Conservation (phyloP, 169 alveolate species). For the Eimeria maxima region DNA sequence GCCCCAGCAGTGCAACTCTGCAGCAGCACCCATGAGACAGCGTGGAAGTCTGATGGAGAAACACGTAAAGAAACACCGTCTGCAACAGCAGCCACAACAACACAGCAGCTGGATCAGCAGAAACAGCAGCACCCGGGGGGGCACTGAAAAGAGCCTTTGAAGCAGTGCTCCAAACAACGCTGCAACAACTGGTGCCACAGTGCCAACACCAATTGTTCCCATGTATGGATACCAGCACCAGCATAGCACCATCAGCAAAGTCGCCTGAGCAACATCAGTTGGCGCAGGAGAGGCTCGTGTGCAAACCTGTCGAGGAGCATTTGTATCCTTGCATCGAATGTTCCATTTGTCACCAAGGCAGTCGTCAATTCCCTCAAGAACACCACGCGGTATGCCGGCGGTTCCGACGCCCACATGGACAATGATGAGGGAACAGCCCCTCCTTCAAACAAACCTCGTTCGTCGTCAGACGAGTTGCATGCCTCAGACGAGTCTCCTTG, state of each 20-base stretch:
- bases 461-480: not conserved
- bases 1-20: not conserved
- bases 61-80: not conserved
- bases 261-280: not conserved
- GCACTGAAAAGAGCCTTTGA: not conserved
- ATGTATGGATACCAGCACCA: not conserved
- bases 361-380: slow-evolving; percentile 70
- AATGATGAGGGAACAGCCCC: not conserved
- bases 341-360: slow-evolving; percentile 74
- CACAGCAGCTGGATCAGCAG: not conserved
- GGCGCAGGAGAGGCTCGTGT: not conserved
- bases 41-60: not conserved
- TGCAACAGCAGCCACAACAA: slow-evolving; percentile 7
- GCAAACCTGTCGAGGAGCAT: slow-evolving; percentile 66
- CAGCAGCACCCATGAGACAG: not conserved
- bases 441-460: slow-evolving; percentile 7
- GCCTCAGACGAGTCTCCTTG: not conserved
- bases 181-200: not conserved
- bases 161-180: not conserved
- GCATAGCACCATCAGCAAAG: not conserved
- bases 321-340: slow-evolving; percentile 74
- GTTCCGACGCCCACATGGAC: slow-evolving; percentile 38
- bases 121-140: not conserved
- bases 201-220: not conserved
- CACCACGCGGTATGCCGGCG: slow-evolving; percentile 59